These are phyloP conservation scores for Ceratocystis cubensis DNA, from an alignment of 2,329 filamentous ascomycete species.

Conservation along the genomic window DNA sequence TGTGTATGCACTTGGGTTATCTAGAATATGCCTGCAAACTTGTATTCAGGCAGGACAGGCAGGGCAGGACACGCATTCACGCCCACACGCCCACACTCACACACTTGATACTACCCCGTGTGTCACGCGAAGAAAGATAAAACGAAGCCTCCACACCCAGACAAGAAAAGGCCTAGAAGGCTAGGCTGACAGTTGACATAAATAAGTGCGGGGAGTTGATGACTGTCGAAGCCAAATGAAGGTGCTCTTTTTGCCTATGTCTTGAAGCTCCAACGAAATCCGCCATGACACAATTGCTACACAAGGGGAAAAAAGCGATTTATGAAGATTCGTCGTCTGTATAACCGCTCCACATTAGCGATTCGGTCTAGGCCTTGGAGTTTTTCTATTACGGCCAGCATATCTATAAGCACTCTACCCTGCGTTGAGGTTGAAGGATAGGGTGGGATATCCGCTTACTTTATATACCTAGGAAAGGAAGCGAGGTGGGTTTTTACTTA, in stretches of 20 bases:
- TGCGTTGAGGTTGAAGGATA: background rate
- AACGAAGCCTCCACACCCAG: background rate
- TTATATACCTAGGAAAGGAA: background rate
- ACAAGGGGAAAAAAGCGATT: conserved; percentile 1
- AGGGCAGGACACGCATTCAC: too few species aligned
- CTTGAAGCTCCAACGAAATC: background rate
- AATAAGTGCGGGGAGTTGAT: background rate
- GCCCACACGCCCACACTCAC: background rate
- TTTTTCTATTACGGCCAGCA: background rate
- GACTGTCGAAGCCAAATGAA: background rate
- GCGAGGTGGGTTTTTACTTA: background rate
- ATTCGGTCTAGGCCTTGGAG: background rate
- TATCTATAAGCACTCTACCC: background rate
- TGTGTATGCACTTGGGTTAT: too few species aligned
- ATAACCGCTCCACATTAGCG: background rate
- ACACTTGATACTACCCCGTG: background rate
- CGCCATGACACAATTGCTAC: conserved; percentile 9
- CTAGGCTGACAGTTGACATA: conserved; percentile 5
- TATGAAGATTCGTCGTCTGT: background rate
- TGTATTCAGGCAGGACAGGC: too few species aligned
- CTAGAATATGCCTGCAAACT: too few species aligned
- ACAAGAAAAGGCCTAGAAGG: conserved; percentile 9
- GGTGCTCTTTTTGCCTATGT: background rate
- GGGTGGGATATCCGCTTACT: background rate
- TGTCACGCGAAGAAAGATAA: background rate